Evolutionary conservation across 169 alveolate genomes (phyloP).

Genomic region (Eimeria acervulina): DNA sequence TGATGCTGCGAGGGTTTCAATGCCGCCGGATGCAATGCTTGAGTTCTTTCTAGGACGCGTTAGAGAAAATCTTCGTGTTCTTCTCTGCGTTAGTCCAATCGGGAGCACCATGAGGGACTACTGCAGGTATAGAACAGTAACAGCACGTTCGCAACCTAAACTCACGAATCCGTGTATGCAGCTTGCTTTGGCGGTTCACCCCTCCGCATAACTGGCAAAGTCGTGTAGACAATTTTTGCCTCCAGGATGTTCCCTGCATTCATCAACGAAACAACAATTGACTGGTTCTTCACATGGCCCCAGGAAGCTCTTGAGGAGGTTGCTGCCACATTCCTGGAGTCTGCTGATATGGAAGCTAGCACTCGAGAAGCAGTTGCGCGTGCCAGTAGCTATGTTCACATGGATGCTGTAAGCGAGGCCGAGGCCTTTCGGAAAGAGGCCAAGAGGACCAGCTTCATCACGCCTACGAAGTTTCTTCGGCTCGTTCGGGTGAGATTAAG

Average conservation of each 20-base stretch:
- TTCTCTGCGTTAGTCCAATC: conserved; percentile 95
- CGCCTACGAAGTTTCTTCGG: conserved; percentile 97
- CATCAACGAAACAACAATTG: conserved; percentile 96
- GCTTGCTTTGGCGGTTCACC: background rate
- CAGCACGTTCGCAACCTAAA: background rate
- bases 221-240: background rate
- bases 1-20: conserved; percentile 45
- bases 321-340: conserved; percentile 93
- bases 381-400: conserved; percentile 94
- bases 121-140: conserved; percentile 91
- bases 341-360: conserved; percentile 87
- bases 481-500: conserved; percentile 87
- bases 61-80: conserved; percentile 95
- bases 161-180: background rate
- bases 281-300: conserved; percentile 98
- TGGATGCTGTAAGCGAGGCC: conserved; percentile 89
- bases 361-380: conserved; percentile 90
- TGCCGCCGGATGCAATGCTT: conserved; percentile 90
- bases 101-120: conserved; percentile 95
- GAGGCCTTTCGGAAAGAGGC: conserved; percentile 90
- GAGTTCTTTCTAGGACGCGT: conserved; percentile 95
- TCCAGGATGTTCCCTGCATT: conserved; percentile 92
- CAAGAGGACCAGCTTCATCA: conserved; percentile 95
- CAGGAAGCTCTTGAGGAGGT: conserved; percentile 97
- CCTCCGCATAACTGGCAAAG: background rate